Conservation (phyloP, 2,329 filamentous ascomycete genomes). For the Ramularia endophylla region DNA sequence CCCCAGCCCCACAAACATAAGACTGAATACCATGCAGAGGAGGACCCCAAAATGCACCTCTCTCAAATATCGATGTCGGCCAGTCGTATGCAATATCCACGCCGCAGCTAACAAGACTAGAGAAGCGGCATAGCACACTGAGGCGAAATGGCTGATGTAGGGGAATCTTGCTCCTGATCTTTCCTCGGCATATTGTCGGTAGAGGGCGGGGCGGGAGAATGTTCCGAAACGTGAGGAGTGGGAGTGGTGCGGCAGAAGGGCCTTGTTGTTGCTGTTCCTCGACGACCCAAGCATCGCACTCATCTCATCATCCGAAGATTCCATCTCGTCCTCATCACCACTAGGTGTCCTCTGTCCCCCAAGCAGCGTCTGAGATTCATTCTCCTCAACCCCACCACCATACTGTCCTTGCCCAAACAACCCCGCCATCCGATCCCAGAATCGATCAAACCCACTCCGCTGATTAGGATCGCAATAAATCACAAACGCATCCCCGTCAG, state of each 20-base stretch:
- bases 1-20: conserved; percentile 58
- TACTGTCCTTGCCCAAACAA: conserved; percentile 30
- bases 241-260: too few species aligned
- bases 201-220: conserved; percentile 7
- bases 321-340: too few species aligned
- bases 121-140: conserved; percentile 54
- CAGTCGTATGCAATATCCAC: conserved; percentile 60
- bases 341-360: conserved; percentile 7
- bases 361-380: conserved; percentile 15
- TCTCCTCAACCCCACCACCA: conserved; percentile 20
- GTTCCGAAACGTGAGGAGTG: conserved; percentile 13
- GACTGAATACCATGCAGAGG: conserved; percentile 60
- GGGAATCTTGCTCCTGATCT: background rate
- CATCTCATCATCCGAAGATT: conserved; percentile 28
- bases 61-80: conserved; percentile 59
- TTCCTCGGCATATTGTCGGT: background rate
- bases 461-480: conserved; percentile 70
- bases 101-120: conserved; percentile 61
- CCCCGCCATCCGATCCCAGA: conserved; percentile 46
- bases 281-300: conserved; percentile 5
- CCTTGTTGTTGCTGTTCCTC: too few species aligned
- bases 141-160: conserved; percentile 25
- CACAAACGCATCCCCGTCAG: conserved; percentile 54
- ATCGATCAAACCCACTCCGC: conserved; percentile 58
- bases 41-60: conserved; percentile 70